Evolutionary conservation across 768 basidiomycete genomes (phyloP), one percentile per base, ranked within the genome.

Genomic region (Lentinula detonsa): DNA sequence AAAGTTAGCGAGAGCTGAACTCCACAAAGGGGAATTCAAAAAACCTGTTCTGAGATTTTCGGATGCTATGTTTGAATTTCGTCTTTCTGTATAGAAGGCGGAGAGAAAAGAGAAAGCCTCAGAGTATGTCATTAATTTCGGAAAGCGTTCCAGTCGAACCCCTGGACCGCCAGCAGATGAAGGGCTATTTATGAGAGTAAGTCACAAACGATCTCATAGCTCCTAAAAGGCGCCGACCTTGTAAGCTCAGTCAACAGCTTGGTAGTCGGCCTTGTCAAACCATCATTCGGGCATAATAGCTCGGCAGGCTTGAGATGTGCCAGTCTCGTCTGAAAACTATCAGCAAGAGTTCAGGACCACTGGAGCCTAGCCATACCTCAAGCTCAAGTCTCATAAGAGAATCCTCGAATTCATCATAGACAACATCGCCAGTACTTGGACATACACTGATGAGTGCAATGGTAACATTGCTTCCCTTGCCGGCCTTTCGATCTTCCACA

Each of bases 401-500:
- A 71, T 97, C 94, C 57, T 90, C 80, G 68, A 95, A 96, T 59
- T 91, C 85, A 67, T 99, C 96, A 85, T 93, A 98, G 2, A 93
- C 75, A 2, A 99, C 89, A 65, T 97, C 95, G 1, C 96, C 96
- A 0, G 94, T 97, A 51, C 86, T 86, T 0, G 95, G 92, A 60
- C 86, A 85, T 15, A 97, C 85, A 15, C 85, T 83, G 37, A 98
- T 79, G 72, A 98, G 77, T 7, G 87, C 87, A 43, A 98, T 79
- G 1, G 67, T 73, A 4, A 84, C 80, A 55, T 79, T 71, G 18
- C 65, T 69, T 16, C 70, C 60, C 40, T 65, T 68, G 1, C 61
- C 61, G 5, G 58, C 61, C 59, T 73, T 73, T 40, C 60, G 52
- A 65, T 94, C 88, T 50, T 90, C 86, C 18, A 98, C 67, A 53